These are phyloP conservation scores for Volvariella surrecta DNA, from an alignment of 1,284 basidiomycete genomes.

Conservation along the genomic window DNA sequence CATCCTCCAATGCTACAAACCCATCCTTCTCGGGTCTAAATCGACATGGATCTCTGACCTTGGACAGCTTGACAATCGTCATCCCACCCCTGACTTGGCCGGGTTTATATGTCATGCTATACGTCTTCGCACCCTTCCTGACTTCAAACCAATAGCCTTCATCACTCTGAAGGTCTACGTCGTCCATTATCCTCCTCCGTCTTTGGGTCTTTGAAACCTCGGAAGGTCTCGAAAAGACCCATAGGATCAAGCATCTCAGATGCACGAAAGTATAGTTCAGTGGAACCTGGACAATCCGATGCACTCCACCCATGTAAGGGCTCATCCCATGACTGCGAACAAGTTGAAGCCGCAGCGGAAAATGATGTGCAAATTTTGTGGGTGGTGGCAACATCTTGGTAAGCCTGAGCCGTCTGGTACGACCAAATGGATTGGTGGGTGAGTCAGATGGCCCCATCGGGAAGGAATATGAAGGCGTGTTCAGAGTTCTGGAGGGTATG, in stretches of 20 bases:
- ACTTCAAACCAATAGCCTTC: slow-evolving; percentile 54
- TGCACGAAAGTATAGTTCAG: slow-evolving; percentile 62
- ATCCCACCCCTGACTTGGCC: slow-evolving; percentile 46
- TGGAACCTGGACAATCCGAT: slow-evolving; percentile 61
- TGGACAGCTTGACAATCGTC: slow-evolving; percentile 47
- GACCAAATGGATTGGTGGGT: slow-evolving; percentile 47
- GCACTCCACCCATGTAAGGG: slow-evolving; percentile 36
- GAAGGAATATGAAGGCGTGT: slow-evolving; percentile 12
- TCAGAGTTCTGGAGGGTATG: background rate
- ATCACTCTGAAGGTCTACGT: slow-evolving; percentile 13
- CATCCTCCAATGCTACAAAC: slow-evolving; percentile 8
- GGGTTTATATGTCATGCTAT: slow-evolving; percentile 26
- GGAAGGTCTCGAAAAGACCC: slow-evolving; percentile 33
- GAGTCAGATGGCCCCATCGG: slow-evolving; percentile 37
- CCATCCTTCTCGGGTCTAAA: slow-evolving; percentile 25
- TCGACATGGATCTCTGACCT: slow-evolving; percentile 44
- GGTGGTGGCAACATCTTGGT: slow-evolving; percentile 32
- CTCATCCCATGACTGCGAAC: slow-evolving; percentile 21
- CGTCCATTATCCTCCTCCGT: slow-evolving; percentile 6
- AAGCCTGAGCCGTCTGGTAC: slow-evolving; percentile 26
- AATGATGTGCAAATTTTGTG: slow-evolving; percentile 43
- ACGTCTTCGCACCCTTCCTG: slow-evolving; percentile 34
- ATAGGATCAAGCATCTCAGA: slow-evolving; percentile 52
- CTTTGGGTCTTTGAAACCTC: slow-evolving; percentile 4
- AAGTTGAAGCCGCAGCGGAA: slow-evolving; percentile 61